These are phyloP conservation scores for Exutisphaerella laricina DNA, from an alignment of 2,329 filamentous ascomycete species.

Conservation along the genomic window DNA sequence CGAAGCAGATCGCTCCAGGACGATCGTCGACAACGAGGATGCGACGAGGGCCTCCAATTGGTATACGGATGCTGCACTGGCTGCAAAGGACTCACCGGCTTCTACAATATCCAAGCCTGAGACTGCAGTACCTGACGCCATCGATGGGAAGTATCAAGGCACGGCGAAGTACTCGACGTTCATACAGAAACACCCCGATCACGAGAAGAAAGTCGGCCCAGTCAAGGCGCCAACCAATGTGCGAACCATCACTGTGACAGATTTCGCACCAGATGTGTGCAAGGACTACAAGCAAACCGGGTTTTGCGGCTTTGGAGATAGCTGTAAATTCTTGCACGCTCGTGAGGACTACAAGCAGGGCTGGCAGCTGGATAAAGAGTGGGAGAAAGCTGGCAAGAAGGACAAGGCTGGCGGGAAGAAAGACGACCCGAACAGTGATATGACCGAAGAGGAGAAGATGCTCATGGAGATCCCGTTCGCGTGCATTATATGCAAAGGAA, in stretches of 20 bases:
- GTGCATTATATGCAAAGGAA: conserved; percentile 76
- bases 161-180: conserved; percentile 66
- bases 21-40: conserved; percentile 67
- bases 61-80: conserved; percentile 65
- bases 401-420: conserved; percentile 52
- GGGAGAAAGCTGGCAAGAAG: conserved; percentile 70
- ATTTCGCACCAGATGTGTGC: conserved; percentile 89
- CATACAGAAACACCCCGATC: conserved; percentile 74
- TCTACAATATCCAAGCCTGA: conserved; percentile 6
- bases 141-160: conserved; percentile 69
- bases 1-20: conserved; percentile 55
- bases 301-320: conserved; percentile 68
- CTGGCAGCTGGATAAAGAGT: conserved; percentile 92
- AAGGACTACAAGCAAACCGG: conserved; percentile 88
- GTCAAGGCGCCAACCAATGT: conserved; percentile 86
- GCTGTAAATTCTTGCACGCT: conserved; percentile 74
- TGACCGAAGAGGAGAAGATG: conserved; percentile 61
- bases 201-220: conserved; percentile 63
- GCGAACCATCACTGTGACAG: conserved; percentile 80
- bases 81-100: conserved; percentile 19
- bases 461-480: conserved; percentile 82
- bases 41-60: conserved; percentile 86
- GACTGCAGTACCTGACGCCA: conserved; percentile 51
- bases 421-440: conserved; percentile 33
- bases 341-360: conserved; percentile 80